Percentiles rank a stretch among this genome's conserved stretches.
Evolutionary conservation across 2,329 filamentous ascomycete genomes (phyloP).

Genomic region (Trichoderma cornu-damae): DNA sequence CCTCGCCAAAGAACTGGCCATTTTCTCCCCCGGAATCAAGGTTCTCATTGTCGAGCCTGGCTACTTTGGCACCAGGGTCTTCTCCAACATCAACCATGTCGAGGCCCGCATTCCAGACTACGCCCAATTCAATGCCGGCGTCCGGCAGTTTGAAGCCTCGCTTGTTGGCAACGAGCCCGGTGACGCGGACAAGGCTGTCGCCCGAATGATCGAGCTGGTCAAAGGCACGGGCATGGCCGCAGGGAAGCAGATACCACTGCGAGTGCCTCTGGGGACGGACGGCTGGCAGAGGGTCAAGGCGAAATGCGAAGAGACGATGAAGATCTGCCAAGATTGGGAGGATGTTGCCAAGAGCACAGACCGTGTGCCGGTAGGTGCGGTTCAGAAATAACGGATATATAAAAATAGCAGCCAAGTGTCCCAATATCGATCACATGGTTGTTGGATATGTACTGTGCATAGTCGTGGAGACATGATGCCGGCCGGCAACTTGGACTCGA

Average conservation of each 20-base stretch:
- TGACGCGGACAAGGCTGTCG: slow-evolving; percentile 46
- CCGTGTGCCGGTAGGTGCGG: slow-evolving; percentile 23
- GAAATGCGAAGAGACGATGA: slow-evolving; percentile 46
- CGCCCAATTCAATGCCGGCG: slow-evolving; percentile 29
- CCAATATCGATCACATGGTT: no score
- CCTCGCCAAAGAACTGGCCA: slow-evolving; percentile 25
- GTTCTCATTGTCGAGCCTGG: slow-evolving; percentile 37
- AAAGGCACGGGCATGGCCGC: slow-evolving; percentile 39
- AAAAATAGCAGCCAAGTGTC: neutral
- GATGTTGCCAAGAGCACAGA: slow-evolving; percentile 45
- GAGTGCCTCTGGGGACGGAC: slow-evolving; percentile 50
- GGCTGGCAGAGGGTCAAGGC: slow-evolving; percentile 43
- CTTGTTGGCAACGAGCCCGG: slow-evolving; percentile 39
- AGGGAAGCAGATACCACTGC: slow-evolving; percentile 37
- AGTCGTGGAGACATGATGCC: no score
- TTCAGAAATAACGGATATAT: neutral
- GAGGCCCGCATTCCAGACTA: slow-evolving; percentile 27
- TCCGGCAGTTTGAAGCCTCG: slow-evolving; percentile 22
- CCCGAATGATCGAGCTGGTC: slow-evolving; percentile 50
- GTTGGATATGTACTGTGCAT: no score
- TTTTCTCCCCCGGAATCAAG: slow-evolving; percentile 29
- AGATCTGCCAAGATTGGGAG: slow-evolving; percentile 47
- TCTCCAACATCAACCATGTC: slow-evolving; percentile 33
- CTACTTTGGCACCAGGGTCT: slow-evolving; percentile 39
- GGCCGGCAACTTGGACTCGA: no score